Percentiles rank a stretch among this genome's conserved stretches.
phyloP scores from a whole-genome alignment of 108 stramenopile genomes.

The Skeletonema costatum region DNA sequence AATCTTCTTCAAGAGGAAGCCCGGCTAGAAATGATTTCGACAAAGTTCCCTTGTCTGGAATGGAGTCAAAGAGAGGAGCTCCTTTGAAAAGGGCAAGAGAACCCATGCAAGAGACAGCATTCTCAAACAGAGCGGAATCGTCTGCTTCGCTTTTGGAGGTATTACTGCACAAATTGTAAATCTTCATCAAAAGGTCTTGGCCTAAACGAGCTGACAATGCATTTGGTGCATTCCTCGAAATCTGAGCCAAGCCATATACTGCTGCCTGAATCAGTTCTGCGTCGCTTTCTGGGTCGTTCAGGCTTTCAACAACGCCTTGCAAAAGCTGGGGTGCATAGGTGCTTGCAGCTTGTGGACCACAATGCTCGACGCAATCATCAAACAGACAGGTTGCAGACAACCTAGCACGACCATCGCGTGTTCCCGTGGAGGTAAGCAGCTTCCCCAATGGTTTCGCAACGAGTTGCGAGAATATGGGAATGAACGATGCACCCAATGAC shows the following conservation, averaged over 20 bases:
- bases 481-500: conserved; percentile 55
- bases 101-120: conserved; percentile 69
- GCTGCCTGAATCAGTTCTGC: conserved; percentile 61
- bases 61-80: conserved; percentile 49
- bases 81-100: conserved; percentile 58
- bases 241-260: conserved; percentile 79
- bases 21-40: conserved; percentile 50
- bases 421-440: conserved; percentile 36
- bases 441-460: conserved; percentile 65
- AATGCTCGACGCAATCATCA: conserved; percentile 84
- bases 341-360: conserved; percentile 62
- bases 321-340: conserved; percentile 52
- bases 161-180: conserved; percentile 27
- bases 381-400: conserved; percentile 75
- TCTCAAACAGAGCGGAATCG: conserved; percentile 50
- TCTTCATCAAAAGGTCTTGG: conserved; percentile 18
- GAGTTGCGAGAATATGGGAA: conserved; percentile 57
- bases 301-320: conserved; percentile 46
- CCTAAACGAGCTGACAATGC: conserved; percentile 7
- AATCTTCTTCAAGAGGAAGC: conserved; percentile 73
- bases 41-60: conserved; percentile 37
- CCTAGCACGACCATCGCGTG: conserved; percentile 59
- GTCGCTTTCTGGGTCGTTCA: conserved; percentile 52
- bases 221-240: conserved; percentile 67
- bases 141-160: conserved; percentile 29